phyloP scores from a whole-genome alignment of 2,329 filamentous ascomycete genomes.

The Diplodia scrobiculata region DNA sequence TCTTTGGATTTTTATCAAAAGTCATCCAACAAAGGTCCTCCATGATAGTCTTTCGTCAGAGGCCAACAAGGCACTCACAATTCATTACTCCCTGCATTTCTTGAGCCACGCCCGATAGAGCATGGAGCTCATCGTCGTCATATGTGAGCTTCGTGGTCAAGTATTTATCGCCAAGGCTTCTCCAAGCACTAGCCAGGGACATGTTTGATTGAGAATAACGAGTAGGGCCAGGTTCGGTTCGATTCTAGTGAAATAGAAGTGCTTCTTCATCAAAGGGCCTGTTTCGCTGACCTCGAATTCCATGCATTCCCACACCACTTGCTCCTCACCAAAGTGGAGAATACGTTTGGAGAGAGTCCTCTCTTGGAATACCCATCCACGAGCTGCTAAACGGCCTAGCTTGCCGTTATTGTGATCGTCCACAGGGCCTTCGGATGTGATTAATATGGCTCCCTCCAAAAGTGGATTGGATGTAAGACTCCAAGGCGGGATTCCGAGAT shows the following conservation, averaged over 20 bases:
- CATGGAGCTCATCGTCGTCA: not conserved
- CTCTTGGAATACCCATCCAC: slow-evolving; percentile 23
- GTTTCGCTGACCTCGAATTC: not conserved
- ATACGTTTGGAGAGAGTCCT: not conserved
- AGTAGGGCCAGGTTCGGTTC: no score
- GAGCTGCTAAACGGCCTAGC: not conserved
- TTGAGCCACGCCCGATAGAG: not conserved
- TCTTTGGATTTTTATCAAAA: not conserved
- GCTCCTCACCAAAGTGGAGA: not conserved
- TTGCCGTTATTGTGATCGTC: not conserved
- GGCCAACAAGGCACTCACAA: not conserved
- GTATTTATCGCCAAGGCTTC: not conserved
- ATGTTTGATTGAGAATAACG: no score
- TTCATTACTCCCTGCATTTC: not conserved
- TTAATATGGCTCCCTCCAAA: not conserved
- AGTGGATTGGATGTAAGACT: not conserved
- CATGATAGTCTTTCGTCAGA: not conserved
- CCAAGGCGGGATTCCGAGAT: not conserved
- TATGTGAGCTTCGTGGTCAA: not conserved
- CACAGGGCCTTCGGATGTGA: no score
- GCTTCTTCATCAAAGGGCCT: no score
- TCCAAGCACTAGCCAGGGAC: not conserved
- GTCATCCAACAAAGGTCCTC: not conserved
- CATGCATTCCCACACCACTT: slow-evolving; percentile 19
- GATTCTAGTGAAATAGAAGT: no score